Evolutionary conservation across 1,284 basidiomycete genomes (phyloP), one percentile per base, ranked within the genome.

Genomic region (Vanrija sp.): DNA sequence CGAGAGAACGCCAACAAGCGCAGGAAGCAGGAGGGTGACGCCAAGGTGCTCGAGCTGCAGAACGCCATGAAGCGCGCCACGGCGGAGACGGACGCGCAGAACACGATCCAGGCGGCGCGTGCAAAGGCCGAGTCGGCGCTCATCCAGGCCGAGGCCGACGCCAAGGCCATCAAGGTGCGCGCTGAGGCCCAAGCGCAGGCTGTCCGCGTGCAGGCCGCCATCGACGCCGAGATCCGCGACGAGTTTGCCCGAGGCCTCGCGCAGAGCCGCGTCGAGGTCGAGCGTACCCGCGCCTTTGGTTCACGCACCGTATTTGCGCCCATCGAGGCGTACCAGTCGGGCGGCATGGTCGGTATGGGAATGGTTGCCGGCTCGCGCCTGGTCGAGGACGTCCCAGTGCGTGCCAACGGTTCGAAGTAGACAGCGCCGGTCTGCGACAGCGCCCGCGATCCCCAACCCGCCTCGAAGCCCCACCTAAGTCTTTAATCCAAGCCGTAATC

Each of bases 1-100:
- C 50, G 57, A n/a, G 57, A 59, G 43, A 59, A 59, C 38, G 54
- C 53, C 16, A 55, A 55, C 47, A 49, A 50, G 43, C 49, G 49
- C 12, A 50, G 53, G 29, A 59, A 59, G 48, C 47, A 50, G 39
- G 51, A 55, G 39, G 57, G 57, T 15, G 57, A 59, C 28, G 53
- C 57, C 28, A 48, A 45, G 14, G 57, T 59, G 1, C 53, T 55
- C 43, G 53, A 59, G 47, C 57, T 59, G 18, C 47, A 55, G 54
- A 59, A 59, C 53, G 44, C 25, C 14, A 55, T 59, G 53, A 49
- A 45, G 43, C 46, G 53, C 40, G 51, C 51, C 14, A 59, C 46
- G 3, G 52, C 50, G 19, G 57, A 55, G 39, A 55, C 54, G 14
- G 57, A 59, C 5, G 46, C 54, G 15, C 5, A 14, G 16, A 59